Conservation (phyloP, 2,329 filamentous ascomycete genomes). For the Colletotrichum theobromicola region DNA sequence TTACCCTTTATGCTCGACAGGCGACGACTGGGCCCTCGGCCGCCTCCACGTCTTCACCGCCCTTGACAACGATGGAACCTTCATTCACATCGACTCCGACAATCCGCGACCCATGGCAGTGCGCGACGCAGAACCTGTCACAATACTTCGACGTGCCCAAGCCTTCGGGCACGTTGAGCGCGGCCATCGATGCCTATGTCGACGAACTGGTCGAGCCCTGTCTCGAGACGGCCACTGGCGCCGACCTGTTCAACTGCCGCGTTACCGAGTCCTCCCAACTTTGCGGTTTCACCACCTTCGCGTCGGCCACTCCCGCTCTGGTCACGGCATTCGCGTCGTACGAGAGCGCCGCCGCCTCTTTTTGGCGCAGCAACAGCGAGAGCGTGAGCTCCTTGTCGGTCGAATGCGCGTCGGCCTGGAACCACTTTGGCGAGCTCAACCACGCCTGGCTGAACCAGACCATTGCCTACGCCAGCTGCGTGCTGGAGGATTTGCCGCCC, state of each 20-base stretch:
- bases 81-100: no score
- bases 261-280: background rate
- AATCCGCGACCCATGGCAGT: slow-evolving; percentile 3
- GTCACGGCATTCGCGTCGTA: background rate
- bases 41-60: background rate
- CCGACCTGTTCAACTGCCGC: background rate
- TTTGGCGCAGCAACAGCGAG: background rate
- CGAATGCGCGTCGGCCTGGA: background rate
- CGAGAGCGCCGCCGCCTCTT: background rate
- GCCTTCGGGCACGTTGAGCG: background rate
- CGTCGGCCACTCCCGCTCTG: background rate
- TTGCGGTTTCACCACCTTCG: background rate
- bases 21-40: background rate
- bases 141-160: slow-evolving; percentile 4
- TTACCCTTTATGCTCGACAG: background rate
- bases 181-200: background rate
- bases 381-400: background rate
- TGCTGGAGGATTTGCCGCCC: background rate
- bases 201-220: background rate
- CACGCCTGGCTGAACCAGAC: background rate
- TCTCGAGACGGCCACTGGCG: background rate
- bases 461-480: background rate
- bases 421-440: background rate
- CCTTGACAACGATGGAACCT: background rate
- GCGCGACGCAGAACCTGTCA: background rate